Evolutionary conservation across 179 eudicot genomes (phyloP).

Genomic region (Corrigiola litoralis): DNA sequence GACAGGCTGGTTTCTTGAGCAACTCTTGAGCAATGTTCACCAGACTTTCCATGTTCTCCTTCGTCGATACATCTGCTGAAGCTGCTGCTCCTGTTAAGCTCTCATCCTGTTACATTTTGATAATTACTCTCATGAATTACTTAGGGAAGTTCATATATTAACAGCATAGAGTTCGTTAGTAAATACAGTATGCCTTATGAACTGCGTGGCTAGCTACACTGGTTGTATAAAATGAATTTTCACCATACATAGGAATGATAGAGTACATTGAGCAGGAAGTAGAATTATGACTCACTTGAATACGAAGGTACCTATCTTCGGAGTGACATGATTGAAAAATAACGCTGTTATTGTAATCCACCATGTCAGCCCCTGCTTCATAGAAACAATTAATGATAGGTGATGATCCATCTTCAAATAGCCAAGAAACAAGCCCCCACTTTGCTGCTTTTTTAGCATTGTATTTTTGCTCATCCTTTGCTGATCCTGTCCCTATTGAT

Average conservation of each 20-base stretch:
- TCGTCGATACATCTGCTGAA: slow-evolving; percentile 41
- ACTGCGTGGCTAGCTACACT: no score
- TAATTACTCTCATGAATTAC: background rate
- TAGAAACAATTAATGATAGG: slow-evolving; percentile 37
- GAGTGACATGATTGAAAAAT: slow-evolving; percentile 30
- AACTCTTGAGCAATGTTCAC: slow-evolving; percentile 40
- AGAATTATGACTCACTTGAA: slow-evolving; percentile 26
- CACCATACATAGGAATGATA: no score
- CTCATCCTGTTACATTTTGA: slow-evolving; percentile 41
- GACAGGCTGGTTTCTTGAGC: slow-evolving; percentile 38
- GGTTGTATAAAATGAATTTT: no score
- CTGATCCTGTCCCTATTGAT: slow-evolving; percentile 54
- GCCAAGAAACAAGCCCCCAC: slow-evolving; percentile 52
- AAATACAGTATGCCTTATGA: no score
- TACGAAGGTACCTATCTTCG: slow-evolving; percentile 41
- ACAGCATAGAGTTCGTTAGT: no score
- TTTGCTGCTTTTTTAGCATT: slow-evolving; percentile 31
- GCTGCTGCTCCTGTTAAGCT: slow-evolving; percentile 35
- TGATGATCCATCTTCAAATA: slow-evolving; percentile 32
- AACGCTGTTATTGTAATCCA: slow-evolving; percentile 39
- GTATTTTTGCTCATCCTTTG: slow-evolving; percentile 33
- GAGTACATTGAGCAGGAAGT: background rate
- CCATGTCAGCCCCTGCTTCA: slow-evolving; percentile 45
- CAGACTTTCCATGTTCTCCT: slow-evolving; percentile 39
- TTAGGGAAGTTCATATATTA: no score